These are phyloP conservation scores for Hanseniaspora singularis DNA, from an alignment of 805 yeast species.

Conservation along the genomic window DNA sequence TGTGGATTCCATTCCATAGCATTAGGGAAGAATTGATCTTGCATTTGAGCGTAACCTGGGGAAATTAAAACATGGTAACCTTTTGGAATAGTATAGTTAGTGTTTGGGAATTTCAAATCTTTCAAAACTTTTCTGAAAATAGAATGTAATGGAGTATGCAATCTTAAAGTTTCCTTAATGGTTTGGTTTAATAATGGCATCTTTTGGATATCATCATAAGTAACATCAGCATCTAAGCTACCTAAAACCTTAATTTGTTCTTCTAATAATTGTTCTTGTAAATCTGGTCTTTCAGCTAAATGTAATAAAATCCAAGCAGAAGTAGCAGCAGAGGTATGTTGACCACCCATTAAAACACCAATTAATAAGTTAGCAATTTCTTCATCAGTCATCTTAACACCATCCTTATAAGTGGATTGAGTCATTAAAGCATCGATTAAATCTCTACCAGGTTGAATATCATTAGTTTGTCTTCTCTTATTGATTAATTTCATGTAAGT, in stretches of 20 bases:
- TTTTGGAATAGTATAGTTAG: slow-evolving; percentile 68
- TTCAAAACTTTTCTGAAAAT: slow-evolving; percentile 81
- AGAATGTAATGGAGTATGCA: slow-evolving; percentile 95
- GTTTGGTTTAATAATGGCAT: slow-evolving; percentile 72
- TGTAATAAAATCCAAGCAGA: slow-evolving; percentile 91
- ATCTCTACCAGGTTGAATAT: slow-evolving; percentile 65
- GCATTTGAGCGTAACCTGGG: slow-evolving; percentile 82
- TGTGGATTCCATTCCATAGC: slow-evolving; percentile 66
- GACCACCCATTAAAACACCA: slow-evolving; percentile 98
- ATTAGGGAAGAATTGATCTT: slow-evolving; percentile 66
- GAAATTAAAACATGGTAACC: slow-evolving; percentile 86
- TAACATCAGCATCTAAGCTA: slow-evolving; percentile 44
- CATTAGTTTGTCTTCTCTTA: slow-evolving; percentile 63
- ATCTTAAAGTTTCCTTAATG: slow-evolving; percentile 84
- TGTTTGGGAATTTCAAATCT: slow-evolving; percentile 67
- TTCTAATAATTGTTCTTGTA: slow-evolving; percentile 67
- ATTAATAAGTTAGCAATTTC: slow-evolving; percentile 88
- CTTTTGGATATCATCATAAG: slow-evolving; percentile 71
- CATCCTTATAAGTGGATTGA: slow-evolving; percentile 80
- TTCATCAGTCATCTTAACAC: slow-evolving; percentile 84
- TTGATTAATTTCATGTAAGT: slow-evolving; percentile 72
- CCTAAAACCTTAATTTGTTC: slow-evolving; percentile 60
- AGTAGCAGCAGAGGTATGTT: slow-evolving; percentile 93
- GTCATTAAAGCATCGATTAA: slow-evolving; percentile 79
- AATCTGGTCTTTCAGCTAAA: slow-evolving; percentile 72